Base-by-base conservation (phyloP, 2,329 filamentous ascomycete genomes). In the Chaetomiaceae sp. region DNA sequence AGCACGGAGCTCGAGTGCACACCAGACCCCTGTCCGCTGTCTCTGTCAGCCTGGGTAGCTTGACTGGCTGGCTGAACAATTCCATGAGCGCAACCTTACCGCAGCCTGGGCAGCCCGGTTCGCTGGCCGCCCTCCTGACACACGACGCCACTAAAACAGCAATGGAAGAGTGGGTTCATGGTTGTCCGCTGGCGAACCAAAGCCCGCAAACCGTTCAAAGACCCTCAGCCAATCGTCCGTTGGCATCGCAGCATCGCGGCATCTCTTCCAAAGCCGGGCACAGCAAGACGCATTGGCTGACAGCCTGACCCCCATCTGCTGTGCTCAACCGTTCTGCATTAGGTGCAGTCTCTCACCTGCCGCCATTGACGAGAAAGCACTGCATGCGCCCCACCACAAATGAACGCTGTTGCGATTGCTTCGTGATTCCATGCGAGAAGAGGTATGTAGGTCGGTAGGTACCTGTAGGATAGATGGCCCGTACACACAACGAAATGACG, bases 181-280 rank as follows among this genome's bases (percentile, higher is more conserved):
- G 11, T 21, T 10, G 18, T 27, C 44, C 54, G 47, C 36, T 48
- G 38, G 43, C 16, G 16, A 40, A 23, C 44, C 20, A 25, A 36
- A 33, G 33, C 14, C 32, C 45, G 44, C 48, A 42, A 46, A 23
- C 34, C n/a, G 27, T 14, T 32, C n/a, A n/a, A n/a, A n/a, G n/a
- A n/a, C n/a, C n/a, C 14, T 44, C 46, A 37, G 30, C 50, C 51
- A 51, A 48, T 54, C 20, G 51, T 21, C 43, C 10, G 11, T 37
- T n/a, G 32, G 20, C 29, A 27, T 30, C n/a, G 16, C 30, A 16
- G 16, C 1, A 16, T 44, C 32, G 27, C 41, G 43, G 45, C 23
- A 27, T 37, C 11, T 2, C 42, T 25, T 38, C 27, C 18, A 25
- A 20, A 53, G 37, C 42, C 52, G 55, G 53, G 49, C 55, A 51